phyloP scores from a whole-genome alignment of 371 early-diverging fungal genomes.

The Mucor sp. region DNA sequence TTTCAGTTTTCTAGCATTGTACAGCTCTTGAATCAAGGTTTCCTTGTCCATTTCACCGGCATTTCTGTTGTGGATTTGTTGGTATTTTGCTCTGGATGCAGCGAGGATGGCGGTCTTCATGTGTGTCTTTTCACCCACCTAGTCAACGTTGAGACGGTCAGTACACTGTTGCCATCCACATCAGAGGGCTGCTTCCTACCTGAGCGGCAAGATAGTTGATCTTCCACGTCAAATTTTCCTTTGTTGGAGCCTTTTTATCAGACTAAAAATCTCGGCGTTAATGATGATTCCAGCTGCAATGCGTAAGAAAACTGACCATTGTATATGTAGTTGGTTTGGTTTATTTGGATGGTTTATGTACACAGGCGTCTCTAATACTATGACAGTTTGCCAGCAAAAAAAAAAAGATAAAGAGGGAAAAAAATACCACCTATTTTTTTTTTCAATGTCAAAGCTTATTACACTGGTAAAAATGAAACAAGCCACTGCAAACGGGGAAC shows the following conservation, averaged over 20 bases:
- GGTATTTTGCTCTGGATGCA: constrained; percentile 29
- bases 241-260: constrained; percentile 17
- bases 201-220: constrained; percentile 38
- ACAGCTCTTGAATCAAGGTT: constrained; percentile 16
- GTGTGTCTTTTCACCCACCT: constrained; percentile 31
- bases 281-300: background rate
- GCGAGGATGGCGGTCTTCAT: constrained; percentile 25
- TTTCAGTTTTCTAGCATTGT: constrained; percentile 29
- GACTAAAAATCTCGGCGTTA: background rate
- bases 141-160: background rate
- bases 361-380: background rate
- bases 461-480: background rate
- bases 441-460: background rate
- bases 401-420: background rate
- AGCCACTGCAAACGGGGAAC: background rate
- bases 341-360: background rate
- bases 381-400: background rate
- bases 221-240: constrained; percentile 38
- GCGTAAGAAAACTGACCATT: background rate
- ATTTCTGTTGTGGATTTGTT: constrained; percentile 12
- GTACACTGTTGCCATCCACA: background rate
- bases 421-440: background rate
- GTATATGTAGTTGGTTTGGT: background rate
- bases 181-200: constrained; percentile 6
- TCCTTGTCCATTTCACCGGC: background rate